Percentiles rank a stretch among this genome's conserved stretches.
Conservation (phyloP, 805 yeast species). For the Ogataea allantospora region DNA sequence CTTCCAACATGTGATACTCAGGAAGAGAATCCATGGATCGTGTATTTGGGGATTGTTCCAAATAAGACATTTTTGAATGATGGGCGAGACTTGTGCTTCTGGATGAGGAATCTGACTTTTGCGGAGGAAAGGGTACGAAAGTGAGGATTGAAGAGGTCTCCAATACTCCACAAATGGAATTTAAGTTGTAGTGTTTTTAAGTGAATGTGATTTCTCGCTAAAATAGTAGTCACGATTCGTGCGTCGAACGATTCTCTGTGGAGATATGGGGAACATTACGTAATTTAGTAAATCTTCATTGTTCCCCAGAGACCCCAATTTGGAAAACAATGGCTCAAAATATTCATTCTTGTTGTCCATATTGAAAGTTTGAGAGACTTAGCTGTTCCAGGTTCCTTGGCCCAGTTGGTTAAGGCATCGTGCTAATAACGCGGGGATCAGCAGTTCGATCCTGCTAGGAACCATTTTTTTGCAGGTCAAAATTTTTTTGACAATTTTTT, state of each 20-base stretch:
- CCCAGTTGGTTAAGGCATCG: slow-evolving; percentile 46
- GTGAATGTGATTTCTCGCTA: too few relatives aligned
- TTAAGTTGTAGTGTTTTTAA: too few relatives aligned
- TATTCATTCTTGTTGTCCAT: not conserved
- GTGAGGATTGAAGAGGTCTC: too few relatives aligned
- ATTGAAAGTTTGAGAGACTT: not conserved
- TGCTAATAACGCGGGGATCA: slow-evolving; percentile 56
- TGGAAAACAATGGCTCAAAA: not conserved
- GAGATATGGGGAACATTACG: slow-evolving; percentile 1
- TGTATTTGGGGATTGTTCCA: not conserved
- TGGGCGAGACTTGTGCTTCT: too few relatives aligned
- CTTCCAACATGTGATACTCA: slow-evolving; percentile 4
- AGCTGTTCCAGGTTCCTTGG: slow-evolving; percentile 34
- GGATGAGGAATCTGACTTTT: too few relatives aligned
- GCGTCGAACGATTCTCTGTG: too few relatives aligned
- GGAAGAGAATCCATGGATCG: slow-evolving; percentile 1
- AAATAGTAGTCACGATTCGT: too few relatives aligned
- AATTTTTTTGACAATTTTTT: not conserved
- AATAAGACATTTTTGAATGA: not conserved
- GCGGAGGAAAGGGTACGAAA: too few relatives aligned
- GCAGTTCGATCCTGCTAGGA: slow-evolving; percentile 89
- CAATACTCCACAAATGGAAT: too few relatives aligned
- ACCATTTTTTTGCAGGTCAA: slow-evolving; percentile 41
- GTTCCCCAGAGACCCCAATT: slow-evolving; percentile 4
- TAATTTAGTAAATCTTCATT: not conserved